Conservation (phyloP, 2,329 filamentous ascomycete genomes). For the Cercospora sp. region DNA sequence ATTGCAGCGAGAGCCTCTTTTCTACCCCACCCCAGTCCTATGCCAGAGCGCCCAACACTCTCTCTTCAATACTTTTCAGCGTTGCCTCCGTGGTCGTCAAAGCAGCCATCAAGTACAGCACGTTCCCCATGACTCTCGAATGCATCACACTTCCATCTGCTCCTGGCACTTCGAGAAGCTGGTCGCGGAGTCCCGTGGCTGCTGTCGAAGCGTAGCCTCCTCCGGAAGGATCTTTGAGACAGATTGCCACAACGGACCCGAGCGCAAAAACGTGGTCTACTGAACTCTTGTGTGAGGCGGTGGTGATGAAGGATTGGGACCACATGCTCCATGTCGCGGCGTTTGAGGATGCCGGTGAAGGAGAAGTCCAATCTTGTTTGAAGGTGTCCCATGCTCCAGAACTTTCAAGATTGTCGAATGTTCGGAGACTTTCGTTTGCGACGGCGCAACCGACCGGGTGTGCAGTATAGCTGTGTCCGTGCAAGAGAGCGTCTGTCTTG, state of each 20-base stretch:
- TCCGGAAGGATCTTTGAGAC: conserved; percentile 51
- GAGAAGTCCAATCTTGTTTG: conserved; percentile 50
- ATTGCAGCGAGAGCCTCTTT: too few species aligned
- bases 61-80: conserved; percentile 44
- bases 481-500: conserved; percentile 76
- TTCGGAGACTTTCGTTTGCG: conserved; percentile 64
- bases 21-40: not conserved
- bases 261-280: conserved; percentile 71
- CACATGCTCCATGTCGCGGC: conserved; percentile 67
- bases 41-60: conserved; percentile 30
- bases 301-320: conserved; percentile 60
- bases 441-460: conserved; percentile 80
- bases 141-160: conserved; percentile 51
- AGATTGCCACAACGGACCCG: conserved; percentile 72
- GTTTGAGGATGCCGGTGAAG: not conserved
- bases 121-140: conserved; percentile 61
- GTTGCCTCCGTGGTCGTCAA: conserved; percentile 50
- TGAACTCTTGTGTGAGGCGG: conserved; percentile 56
- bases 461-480: conserved; percentile 85
- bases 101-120: conserved; percentile 63
- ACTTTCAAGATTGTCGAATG: conserved; percentile 60
- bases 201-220: conserved; percentile 58
- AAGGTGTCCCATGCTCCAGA: conserved; percentile 59
- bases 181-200: conserved; percentile 54
- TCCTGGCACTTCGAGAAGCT: conserved; percentile 44